A percentile compares a stretch with the other conserved stretches of the same genome.
Evolutionary conservation across 495 filamentous ascomycete genomes (phyloP).

Genomic region (Stereocaulon alpinum): DNA sequence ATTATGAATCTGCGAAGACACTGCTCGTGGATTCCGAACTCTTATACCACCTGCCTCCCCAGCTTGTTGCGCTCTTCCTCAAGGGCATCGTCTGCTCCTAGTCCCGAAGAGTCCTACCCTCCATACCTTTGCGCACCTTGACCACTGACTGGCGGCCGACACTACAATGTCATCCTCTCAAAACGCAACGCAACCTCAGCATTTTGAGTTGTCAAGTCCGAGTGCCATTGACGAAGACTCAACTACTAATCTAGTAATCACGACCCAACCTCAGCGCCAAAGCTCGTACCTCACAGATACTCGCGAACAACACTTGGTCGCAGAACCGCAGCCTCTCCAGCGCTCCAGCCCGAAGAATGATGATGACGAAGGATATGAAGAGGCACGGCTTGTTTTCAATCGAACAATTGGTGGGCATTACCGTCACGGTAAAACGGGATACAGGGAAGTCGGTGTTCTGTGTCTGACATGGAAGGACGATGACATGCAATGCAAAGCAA

Average conservation of each 20-base stretch:
- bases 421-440: constrained; percentile 26
- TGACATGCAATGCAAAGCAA: constrained; percentile 34
- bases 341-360: not conserved
- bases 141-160: not conserved
- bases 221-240: too few relatives aligned
- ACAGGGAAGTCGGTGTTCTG: constrained; percentile 40
- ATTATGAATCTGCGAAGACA: too few relatives aligned
- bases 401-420: constrained; percentile 23
- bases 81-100: too few relatives aligned
- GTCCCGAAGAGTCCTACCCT: too few relatives aligned
- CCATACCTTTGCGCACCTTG: not conserved
- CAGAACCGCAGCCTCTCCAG: not conserved
- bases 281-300: too few relatives aligned
- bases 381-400: constrained; percentile 19
- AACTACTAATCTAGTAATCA: not conserved
- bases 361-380: constrained; percentile 9
- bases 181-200: too few relatives aligned
- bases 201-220: too few relatives aligned
- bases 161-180: not conserved
- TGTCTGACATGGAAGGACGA: constrained; percentile 47
- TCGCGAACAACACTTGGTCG: not conserved
- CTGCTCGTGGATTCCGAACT: too few relatives aligned
- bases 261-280: not conserved
- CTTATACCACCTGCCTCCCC: too few relatives aligned
- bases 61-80: too few relatives aligned